Base-by-base conservation (phyloP, 1,139 yeast species). In the Candida albicans region DNA sequence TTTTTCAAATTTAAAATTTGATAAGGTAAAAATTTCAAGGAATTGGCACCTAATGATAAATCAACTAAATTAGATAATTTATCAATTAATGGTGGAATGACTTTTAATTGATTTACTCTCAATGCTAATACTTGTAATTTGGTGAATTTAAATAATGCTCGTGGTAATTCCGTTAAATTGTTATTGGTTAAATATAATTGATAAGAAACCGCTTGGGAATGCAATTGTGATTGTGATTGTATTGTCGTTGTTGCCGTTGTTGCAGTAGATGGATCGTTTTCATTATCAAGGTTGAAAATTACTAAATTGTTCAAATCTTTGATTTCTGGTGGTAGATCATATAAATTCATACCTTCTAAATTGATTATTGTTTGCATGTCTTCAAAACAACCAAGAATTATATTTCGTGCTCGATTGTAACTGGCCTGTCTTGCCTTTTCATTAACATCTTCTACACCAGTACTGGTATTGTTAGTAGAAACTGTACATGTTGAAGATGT, bases 221-320 rank as follows among this genome's bases (percentile, higher is more conserved):
- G 28, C 7, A 18, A 18, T 18, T 18, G 22, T 18, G n/a, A n/a
- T n/a, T n/a, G n/a, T n/a, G n/a, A n/a, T n/a, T n/a, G n/a, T n/a
- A n/a, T n/a, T n/a, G 22, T 18, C 5, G 22, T 18, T 18, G 22
- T 4, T 18, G 5, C 5, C 5, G 22, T 18, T 18, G 22, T 18
- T 18, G 3, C 22, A 3, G 3, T 18, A 18, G 5, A 18, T 18
- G 22, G 22, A 18, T 18, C 5, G 5, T 18, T 18, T 18, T 5
- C 22, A 18, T 18, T 18, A 18, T 18, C 22, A 18, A 18, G 22
- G 5, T 18, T 42, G 48, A 73, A 68, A 11, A 73, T 62, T 18
- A 73, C 77, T 51, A 73, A 54, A 44, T 71, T 67, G 50, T 73
- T 67, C 51, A 73, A 54, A 50, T 73, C 79, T 47, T 68, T 69